Evolutionary conservation across 495 filamentous ascomycete species (phyloP).

Genomic region (Aspergillus affinis): DNA sequence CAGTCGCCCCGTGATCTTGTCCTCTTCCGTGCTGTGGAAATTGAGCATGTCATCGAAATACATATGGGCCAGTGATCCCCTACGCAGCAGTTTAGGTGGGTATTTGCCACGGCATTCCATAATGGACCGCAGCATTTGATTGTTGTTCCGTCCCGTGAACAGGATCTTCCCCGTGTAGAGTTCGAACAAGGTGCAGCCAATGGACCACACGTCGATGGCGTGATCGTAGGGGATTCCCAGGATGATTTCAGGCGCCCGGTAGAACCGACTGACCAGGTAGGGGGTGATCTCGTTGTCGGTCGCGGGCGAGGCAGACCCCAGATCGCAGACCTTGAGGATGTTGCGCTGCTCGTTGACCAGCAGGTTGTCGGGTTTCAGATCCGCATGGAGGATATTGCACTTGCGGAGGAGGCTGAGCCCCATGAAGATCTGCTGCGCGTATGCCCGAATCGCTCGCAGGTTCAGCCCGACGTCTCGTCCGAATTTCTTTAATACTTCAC

Average conservation of each 20-base stretch:
- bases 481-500: slow-evolving; percentile 95
- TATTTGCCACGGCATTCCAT: slow-evolving; percentile 96
- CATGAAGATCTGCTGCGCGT: slow-evolving; percentile 92
- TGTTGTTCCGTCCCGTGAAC: slow-evolving; percentile 93
- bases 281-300: slow-evolving; percentile 89
- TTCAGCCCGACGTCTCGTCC: slow-evolving; percentile 93
- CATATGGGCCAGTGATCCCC: slow-evolving; percentile 65
- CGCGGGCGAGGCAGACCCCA: slow-evolving; percentile 88
- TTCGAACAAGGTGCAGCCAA: slow-evolving; percentile 95
- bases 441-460: slow-evolving; percentile 77
- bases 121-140: slow-evolving; percentile 93
- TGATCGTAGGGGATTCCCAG: slow-evolving; percentile 93
- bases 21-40: slow-evolving; percentile 82
- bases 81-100: slow-evolving; percentile 79
- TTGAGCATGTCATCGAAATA: slow-evolving; percentile 89
- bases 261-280: slow-evolving; percentile 95
- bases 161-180: slow-evolving; percentile 96
- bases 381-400: slow-evolving; percentile 90
- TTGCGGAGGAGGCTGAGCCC: slow-evolving; percentile 81
- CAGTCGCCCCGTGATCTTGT: slow-evolving; percentile 80
- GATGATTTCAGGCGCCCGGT: slow-evolving; percentile 95
- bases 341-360: slow-evolving; percentile 84
- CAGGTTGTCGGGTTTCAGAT: slow-evolving; percentile 97
- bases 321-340: slow-evolving; percentile 88
- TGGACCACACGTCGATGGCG: slow-evolving; percentile 95